Conservation (phyloP, 1,284 basidiomycete genomes). For the Papiliotrema flavescens region DNA sequence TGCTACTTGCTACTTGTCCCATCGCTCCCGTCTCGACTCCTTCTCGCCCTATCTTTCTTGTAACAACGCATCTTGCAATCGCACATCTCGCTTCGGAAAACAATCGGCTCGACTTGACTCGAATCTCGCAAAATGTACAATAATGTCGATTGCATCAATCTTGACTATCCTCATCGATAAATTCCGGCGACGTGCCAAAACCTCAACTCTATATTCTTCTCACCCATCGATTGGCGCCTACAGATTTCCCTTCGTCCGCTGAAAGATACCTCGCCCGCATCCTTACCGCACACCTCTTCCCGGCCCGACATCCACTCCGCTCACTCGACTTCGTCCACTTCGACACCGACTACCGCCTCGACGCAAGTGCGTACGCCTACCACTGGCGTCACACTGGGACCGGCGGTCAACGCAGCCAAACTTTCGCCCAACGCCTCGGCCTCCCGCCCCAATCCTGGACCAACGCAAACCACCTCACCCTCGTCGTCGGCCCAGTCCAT, state of each 20-base stretch:
- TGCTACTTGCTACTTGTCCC: not conserved
- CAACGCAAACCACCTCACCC: conserved; percentile 3
- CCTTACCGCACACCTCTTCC: conserved; percentile 6
- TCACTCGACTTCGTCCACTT: not conserved
- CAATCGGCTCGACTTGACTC: too few relatives aligned
- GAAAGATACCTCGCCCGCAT: conserved; percentile 8
- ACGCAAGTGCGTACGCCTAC: not conserved
- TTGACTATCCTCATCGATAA: too few relatives aligned
- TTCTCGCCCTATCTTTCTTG: not conserved
- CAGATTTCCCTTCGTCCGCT: conserved; percentile 11
- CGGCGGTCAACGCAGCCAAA: too few relatives aligned
- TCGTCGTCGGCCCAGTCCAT: conserved; percentile 14
- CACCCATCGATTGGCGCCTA: not conserved
- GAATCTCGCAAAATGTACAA: not conserved
- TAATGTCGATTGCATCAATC: not conserved
- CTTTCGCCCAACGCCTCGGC: too few relatives aligned
- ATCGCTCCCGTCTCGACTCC: not conserved
- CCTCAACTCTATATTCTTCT: too few relatives aligned
- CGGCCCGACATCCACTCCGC: not conserved
- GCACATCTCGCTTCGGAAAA: too few relatives aligned
- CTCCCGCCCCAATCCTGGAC: not conserved
- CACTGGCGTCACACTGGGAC: too few relatives aligned
- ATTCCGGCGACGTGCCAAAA: too few relatives aligned
- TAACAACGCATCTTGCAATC: too few relatives aligned
- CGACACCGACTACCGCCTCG: not conserved